Evolutionary conservation across 352 stramenopile genomes (phyloP), one percentile per base, ranked within the genome.

Genomic region (Phytophthora melonis): DNA sequence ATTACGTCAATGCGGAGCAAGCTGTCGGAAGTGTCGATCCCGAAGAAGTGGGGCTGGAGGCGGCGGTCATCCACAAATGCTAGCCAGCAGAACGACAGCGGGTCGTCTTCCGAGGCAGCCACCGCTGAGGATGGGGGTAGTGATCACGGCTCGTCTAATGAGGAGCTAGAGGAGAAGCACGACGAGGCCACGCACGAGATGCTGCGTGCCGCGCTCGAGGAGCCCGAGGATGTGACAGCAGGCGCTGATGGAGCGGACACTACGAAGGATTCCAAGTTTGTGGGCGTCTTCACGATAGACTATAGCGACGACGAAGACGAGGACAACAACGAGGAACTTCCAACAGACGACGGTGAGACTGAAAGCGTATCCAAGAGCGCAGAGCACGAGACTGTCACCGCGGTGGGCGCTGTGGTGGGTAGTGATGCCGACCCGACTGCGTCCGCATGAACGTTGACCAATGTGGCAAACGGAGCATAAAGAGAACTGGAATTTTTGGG

Each of bases 231-330:
- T 34, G 59, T 65, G 36, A 58, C 73, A n/a, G 49, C 21, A 39
- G 58, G 16, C 14, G 66, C 25, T 54, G 56, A 58, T 53, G 55
- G 49, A n/a, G 32, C 58, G 16, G 73, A 66, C 59, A 41, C 60
- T 58, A 27, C 64, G 6, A 73, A 74, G 19, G 76, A 81, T 27
- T 32, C 67, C 23, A 83, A 88, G 25, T 93, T 93, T 68, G 84
- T 91, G 18, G 87, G 83, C 16, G 84, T 93, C 57, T 93, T 93
- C 63, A 93, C 87, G 54, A 93, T 93, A 78, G 86, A 92, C 62
- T 90, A 93, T 69, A 93, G 86, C 62, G 87, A 93, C 50, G 84
- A 92, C 58, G 84, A 93, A 68, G 83, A 89, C 14, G 80, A 89
- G 13, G 58, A 79, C n/a, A 70, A 68, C 25, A 72, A 50, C 30